phyloP scores from a whole-genome alignment of 352 stramenopile species.

The Globisporangium nodosum region DNA sequence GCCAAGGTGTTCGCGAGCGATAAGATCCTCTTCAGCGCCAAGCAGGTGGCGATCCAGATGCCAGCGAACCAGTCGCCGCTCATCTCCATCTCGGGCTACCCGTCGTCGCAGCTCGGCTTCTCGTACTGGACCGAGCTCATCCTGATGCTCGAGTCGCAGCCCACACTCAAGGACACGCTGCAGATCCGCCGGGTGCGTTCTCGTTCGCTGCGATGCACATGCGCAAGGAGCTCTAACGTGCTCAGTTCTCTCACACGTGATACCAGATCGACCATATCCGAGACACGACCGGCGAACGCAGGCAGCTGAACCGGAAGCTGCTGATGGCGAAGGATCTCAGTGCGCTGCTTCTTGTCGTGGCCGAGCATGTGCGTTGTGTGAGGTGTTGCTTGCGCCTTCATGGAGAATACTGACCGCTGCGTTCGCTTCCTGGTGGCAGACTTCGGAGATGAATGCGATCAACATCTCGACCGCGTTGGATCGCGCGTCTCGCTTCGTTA shows the following conservation, averaged over 20 bases:
- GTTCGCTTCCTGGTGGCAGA: conserved; percentile 17
- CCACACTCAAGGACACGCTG: conserved; percentile 55
- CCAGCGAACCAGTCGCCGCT: conserved; percentile 62
- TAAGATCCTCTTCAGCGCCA: conserved; percentile 68
- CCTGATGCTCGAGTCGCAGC: conserved; percentile 68
- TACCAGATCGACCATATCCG: conserved; percentile 54
- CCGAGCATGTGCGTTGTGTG: conserved; percentile 37
- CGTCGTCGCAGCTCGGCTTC: conserved; percentile 65
- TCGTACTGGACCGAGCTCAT: conserved; percentile 77
- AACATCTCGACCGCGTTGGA: conserved; percentile 63
- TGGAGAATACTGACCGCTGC: background rate
- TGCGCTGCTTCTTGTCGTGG: conserved; percentile 51
- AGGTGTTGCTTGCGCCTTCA: background rate
- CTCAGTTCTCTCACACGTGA: background rate
- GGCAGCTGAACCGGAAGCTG: conserved; percentile 55
- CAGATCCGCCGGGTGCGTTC: conserved; percentile 42
- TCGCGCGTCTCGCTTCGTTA: conserved; percentile 34
- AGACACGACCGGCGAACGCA: conserved; percentile 35
- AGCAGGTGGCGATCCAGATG: conserved; percentile 64
- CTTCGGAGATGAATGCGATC: conserved; percentile 42
- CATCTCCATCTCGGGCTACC: conserved; percentile 68
- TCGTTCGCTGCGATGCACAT: background rate
- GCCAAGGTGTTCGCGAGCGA: conserved; percentile 57
- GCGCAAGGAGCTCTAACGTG: background rate
- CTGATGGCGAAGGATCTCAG: conserved; percentile 58